Evolutionary conservation across 2,329 filamentous ascomycete species (phyloP).

Genomic region (Sporothrix humicola): DNA sequence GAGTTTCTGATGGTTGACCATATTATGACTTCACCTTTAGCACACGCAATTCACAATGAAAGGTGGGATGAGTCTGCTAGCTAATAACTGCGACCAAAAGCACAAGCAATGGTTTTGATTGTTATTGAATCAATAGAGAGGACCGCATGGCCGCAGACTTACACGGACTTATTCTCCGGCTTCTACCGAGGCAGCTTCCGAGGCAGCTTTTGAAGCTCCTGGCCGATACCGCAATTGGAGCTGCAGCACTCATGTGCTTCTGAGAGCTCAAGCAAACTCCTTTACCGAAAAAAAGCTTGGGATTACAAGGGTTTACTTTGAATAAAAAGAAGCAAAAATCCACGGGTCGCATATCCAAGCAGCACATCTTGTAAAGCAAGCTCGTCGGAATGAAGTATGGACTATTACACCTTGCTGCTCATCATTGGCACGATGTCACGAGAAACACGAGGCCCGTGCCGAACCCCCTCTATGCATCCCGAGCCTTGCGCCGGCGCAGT

Average conservation of each 20-base stretch:
- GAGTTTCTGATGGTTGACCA: not conserved
- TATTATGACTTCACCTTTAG: not conserved
- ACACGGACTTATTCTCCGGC: not conserved
- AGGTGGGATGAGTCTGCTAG: too few species aligned
- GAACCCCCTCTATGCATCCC: not conserved
- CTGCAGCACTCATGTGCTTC: not conserved
- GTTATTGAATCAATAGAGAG: not conserved
- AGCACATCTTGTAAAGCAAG: not conserved
- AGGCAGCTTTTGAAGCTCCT: not conserved
- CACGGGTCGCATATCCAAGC: not conserved
- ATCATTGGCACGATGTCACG: slow-evolving; percentile 5
- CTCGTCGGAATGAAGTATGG: too few species aligned
- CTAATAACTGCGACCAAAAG: too few species aligned
- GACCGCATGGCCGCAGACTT: not conserved
- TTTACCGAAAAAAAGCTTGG: not conserved
- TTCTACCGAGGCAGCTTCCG: not conserved
- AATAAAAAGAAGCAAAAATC: not conserved
- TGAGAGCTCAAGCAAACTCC: not conserved
- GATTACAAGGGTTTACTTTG: not conserved
- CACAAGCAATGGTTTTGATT: too few species aligned
- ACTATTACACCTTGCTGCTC: not conserved
- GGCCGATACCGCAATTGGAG: slow-evolving; percentile 6
- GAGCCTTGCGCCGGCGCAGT: not conserved
- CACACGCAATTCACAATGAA: too few species aligned
- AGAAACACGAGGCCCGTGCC: not conserved